A percentile compares a stretch with the other conserved stretches of the same genome.
These are phyloP conservation scores for Pseudogymnoascus sp. DNA, from an alignment of 2,329 filamentous ascomycete species.

Conservation along the genomic window DNA sequence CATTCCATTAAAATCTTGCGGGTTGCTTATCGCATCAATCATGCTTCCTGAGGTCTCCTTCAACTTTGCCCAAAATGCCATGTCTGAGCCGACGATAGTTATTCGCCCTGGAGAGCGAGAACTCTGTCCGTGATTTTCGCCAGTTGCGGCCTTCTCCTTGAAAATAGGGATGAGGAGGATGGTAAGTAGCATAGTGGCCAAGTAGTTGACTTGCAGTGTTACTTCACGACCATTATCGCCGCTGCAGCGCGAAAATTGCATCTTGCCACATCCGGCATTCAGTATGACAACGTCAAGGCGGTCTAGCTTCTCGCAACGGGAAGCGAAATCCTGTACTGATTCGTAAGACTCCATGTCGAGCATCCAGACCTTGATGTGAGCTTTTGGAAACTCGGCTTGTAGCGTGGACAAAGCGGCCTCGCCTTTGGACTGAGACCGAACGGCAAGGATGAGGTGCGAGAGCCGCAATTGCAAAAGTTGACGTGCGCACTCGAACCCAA, in stretches of 20 bases:
- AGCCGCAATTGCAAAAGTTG: constrained; percentile 30
- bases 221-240: constrained; percentile 30
- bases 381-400: constrained; percentile 13
- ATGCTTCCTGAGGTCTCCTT: constrained; percentile 2
- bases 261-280: constrained; percentile 14
- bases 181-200: constrained; percentile 30
- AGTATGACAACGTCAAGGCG: constrained; percentile 15
- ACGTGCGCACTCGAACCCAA: constrained; percentile 33
- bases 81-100: constrained; percentile 30
- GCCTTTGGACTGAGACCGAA: constrained; percentile 34
- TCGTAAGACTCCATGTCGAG: constrained; percentile 15
- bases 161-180: constrained; percentile 30
- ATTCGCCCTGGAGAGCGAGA: constrained; percentile 22
- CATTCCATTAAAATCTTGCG: constrained; percentile 8
- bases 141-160: constrained; percentile 18
- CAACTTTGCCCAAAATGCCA: constrained; percentile 14
- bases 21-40: not conserved
- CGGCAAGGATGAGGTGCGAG: constrained; percentile 32
- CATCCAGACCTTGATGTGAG: constrained; percentile 16
- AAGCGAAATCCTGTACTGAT: constrained; percentile 14
- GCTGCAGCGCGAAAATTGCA: not conserved
- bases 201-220: constrained; percentile 35
- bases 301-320: constrained; percentile 5
- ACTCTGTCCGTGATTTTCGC: constrained; percentile 6
- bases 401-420: constrained; percentile 34